phyloP scores from a whole-genome alignment of 306 rosid genomes.

The Dicorynia guianensis region DNA sequence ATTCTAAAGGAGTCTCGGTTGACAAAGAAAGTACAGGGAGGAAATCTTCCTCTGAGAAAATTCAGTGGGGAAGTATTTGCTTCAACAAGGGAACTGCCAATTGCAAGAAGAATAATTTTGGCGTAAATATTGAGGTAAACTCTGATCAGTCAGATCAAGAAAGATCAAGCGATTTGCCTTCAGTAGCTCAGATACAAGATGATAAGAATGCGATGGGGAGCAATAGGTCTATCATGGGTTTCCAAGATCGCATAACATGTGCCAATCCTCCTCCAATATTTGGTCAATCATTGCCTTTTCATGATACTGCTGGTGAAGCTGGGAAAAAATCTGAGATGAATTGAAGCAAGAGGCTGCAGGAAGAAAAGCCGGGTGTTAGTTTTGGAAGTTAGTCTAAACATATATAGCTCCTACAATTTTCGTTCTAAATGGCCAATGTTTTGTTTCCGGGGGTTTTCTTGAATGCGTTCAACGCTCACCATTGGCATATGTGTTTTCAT shows the following conservation, averaged over 20 bases:
- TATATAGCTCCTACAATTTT: conserved; percentile 26
- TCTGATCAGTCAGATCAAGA: conserved; percentile 52
- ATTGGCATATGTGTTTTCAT: conserved; percentile 11
- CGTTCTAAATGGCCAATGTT: conserved; percentile 38
- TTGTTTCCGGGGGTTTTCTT: conserved; percentile 34
- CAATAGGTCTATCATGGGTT: conserved; percentile 46
- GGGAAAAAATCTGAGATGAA: conserved; percentile 42
- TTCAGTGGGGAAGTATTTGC: conserved; percentile 95
- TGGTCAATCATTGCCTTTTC: conserved; percentile 42
- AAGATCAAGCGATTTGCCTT: conserved; percentile 45
- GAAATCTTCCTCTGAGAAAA: conserved; percentile 75
- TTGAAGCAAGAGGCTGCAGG: conserved; percentile 48
- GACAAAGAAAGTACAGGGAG: conserved; percentile 73
- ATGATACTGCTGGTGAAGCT: conserved; percentile 39
- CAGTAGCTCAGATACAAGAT: conserved; percentile 51
- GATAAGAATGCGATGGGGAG: conserved; percentile 47
- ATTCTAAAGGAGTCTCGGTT: conserved; percentile 54
- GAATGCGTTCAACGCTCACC: conserved; percentile 43
- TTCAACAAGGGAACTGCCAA: conserved; percentile 67
- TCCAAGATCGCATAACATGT: conserved; percentile 50
- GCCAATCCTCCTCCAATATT: conserved; percentile 47
- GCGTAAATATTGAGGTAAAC: conserved; percentile 50
- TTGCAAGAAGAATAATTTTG: conserved; percentile 58
- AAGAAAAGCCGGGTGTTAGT: conserved; percentile 29
- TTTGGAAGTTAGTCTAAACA: conserved; percentile 36